phyloP scores from a whole-genome alignment of 2,329 filamentous ascomycete species.

The Colletotrichum zoysiae region DNA sequence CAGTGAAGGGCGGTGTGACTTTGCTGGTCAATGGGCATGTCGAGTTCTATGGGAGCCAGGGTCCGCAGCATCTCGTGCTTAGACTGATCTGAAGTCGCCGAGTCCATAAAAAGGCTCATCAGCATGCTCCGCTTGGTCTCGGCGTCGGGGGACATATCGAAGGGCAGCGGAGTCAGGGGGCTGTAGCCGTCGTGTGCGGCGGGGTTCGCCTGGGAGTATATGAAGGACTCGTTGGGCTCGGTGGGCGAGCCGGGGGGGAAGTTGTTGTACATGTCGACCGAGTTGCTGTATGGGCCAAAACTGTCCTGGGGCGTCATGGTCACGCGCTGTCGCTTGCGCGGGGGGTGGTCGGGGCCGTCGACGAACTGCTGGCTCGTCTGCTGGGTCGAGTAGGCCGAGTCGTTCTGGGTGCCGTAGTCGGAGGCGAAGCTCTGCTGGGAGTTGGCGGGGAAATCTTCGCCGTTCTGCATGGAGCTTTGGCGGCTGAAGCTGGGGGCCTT shows the following conservation, averaged over 20 bases:
- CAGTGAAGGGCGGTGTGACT: constrained; percentile 94
- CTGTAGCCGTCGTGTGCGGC: constrained; percentile 61
- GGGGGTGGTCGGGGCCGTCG: constrained; percentile 73
- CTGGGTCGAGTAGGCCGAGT: constrained; percentile 78
- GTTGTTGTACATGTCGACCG: constrained; percentile 61
- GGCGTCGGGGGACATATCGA: constrained; percentile 71
- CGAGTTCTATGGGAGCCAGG: constrained; percentile 83
- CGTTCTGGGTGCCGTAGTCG: constrained; percentile 79
- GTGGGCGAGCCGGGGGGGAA: constrained; percentile 78
- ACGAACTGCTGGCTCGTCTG: constrained; percentile 48
- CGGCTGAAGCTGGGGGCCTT: constrained; percentile 78
- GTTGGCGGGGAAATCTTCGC: constrained; percentile 75
- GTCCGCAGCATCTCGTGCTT: constrained; percentile 83
- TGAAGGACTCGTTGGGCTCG: constrained; percentile 83
- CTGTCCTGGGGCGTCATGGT: constrained; percentile 68
- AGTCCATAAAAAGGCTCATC: constrained; percentile 85
- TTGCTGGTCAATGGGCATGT: constrained; percentile 91
- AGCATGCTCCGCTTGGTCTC: constrained; percentile 86
- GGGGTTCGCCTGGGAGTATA: constrained; percentile 67
- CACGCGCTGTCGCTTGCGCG: constrained; percentile 80
- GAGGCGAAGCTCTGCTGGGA: constrained; percentile 89
- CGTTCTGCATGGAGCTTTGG: constrained; percentile 78
- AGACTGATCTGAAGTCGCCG: constrained; percentile 75
- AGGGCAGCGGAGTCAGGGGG: constrained; percentile 74
- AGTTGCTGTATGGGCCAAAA: constrained; percentile 66